Evolutionary conservation across 805 yeast species (phyloP).

Genomic region (Wickerhamomyces rabaulensis): DNA sequence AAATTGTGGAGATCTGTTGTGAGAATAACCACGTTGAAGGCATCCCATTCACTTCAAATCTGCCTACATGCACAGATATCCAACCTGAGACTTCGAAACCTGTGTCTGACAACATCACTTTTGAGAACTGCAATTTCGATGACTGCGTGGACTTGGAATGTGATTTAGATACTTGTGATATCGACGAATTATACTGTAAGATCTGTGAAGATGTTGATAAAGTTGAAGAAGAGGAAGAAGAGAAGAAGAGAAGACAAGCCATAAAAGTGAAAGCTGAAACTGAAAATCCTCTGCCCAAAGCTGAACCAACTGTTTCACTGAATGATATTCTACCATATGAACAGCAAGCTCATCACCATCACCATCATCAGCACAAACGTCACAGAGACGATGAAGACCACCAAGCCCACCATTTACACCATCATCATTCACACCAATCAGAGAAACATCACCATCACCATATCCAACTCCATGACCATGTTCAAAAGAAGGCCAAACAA

Average conservation of each 20-base stretch:
- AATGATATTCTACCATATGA: neutral
- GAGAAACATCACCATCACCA: constrained; percentile 35
- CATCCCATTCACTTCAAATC: constrained; percentile 5
- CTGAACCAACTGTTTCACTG: neutral
- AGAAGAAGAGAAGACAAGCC: constrained; percentile 5
- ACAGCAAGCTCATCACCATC: constrained; percentile 1
- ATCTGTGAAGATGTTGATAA: constrained; percentile 21
- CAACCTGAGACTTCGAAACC: neutral
- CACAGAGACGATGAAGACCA: constrained; percentile 15
- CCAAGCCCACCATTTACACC: constrained; percentile 15
- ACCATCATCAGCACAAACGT: constrained; percentile 8
- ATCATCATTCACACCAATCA: constrained; percentile 20
- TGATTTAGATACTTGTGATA: constrained; percentile 25
- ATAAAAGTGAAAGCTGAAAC: constrained; percentile 2
- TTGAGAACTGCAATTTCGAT: constrained; percentile 16
- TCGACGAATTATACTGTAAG: constrained; percentile 29
- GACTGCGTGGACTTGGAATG: constrained; percentile 24
- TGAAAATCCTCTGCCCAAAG: neutral
- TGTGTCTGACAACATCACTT: constrained; percentile 9
- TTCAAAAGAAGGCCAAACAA: constrained; percentile 11
- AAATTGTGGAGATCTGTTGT: constrained; percentile 37
- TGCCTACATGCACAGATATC: constrained; percentile 11
- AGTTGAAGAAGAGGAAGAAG: constrained; percentile 9
- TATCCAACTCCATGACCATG: constrained; percentile 31
- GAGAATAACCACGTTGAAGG: constrained; percentile 26